Conservation (phyloP, 2,329 filamentous ascomycete species). For the Clarireedia sp. region DNA sequence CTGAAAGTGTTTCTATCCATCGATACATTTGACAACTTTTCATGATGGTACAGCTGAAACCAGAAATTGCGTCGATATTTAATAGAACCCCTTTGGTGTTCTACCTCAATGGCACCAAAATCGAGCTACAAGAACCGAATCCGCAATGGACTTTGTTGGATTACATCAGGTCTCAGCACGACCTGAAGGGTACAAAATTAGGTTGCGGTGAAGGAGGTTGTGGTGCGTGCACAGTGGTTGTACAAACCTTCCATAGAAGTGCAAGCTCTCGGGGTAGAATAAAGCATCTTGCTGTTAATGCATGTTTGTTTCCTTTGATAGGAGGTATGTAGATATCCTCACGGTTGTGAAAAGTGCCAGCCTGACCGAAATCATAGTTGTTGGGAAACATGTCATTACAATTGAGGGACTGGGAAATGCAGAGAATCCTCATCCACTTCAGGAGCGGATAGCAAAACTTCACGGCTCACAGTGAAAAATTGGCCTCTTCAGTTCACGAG, state of each 20-base stretch:
- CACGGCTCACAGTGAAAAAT: constrained; percentile 75
- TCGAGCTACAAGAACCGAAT: constrained; percentile 78
- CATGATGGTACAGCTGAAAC: constrained; percentile 15
- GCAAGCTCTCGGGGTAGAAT: constrained; percentile 65
- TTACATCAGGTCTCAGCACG: constrained; percentile 69
- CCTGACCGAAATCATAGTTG: constrained; percentile 43
- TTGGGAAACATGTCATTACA: constrained; percentile 95
- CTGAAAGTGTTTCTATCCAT: no score
- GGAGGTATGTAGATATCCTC: constrained; percentile 15
- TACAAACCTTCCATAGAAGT: constrained; percentile 53
- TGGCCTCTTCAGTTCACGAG: neutral
- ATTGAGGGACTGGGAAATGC: constrained; percentile 88
- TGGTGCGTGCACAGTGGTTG: constrained; percentile 90
- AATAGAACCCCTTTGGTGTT: constrained; percentile 58
- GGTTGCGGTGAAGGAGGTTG: constrained; percentile 94
- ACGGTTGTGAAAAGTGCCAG: neutral
- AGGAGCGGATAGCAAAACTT: constrained; percentile 81
- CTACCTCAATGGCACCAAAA: constrained; percentile 85
- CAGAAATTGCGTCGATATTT: constrained; percentile 17
- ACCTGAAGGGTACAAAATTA: constrained; percentile 87
- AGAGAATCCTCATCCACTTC: constrained; percentile 75
- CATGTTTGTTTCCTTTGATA: constrained; percentile 52
- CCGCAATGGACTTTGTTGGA: constrained; percentile 86
- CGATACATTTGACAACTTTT: neutral
- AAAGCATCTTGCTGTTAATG: constrained; percentile 92